phyloP scores from a whole-genome alignment of 1,284 basidiomycete species.

The Cutaneotrichosporon sp. region DNA sequence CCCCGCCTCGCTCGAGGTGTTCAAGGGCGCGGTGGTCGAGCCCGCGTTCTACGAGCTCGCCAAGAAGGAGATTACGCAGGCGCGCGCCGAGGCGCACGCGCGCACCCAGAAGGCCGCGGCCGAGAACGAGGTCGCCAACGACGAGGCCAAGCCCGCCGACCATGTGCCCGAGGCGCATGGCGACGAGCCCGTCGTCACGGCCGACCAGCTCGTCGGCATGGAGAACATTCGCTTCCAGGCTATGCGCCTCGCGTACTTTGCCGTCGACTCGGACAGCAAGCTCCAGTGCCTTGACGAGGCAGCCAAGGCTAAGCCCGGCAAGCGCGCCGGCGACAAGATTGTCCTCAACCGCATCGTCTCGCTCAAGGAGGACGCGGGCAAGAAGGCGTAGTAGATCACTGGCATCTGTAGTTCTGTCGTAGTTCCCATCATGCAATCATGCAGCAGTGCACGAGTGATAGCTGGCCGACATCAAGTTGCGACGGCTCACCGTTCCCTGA shows the following conservation, averaged over 20 bases:
- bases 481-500: background rate
- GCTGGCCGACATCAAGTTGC: background rate
- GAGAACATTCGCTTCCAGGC: conserved; percentile 97
- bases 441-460: background rate
- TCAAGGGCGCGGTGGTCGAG: conserved; percentile 81
- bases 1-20: conserved; percentile 74
- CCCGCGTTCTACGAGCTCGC: conserved; percentile 86
- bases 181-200: conserved; percentile 62
- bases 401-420: background rate
- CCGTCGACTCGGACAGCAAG: conserved; percentile 81
- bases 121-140: conserved; percentile 40
- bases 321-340: conserved; percentile 70
- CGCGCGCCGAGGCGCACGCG: conserved; percentile 65
- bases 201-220: conserved; percentile 81
- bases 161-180: conserved; percentile 55
- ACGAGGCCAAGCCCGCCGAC: conserved; percentile 50
- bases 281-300: conserved; percentile 65
- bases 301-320: conserved; percentile 54
- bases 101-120: conserved; percentile 62
- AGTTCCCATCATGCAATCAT: background rate
- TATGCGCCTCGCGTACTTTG: conserved; percentile 92
- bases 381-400: conserved; percentile 53
- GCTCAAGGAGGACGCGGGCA: conserved; percentile 94
- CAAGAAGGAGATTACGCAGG: conserved; percentile 66
- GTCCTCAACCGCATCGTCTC: conserved; percentile 93